Evolutionary conservation across 1,284 basidiomycete genomes (phyloP), one percentile per base, ranked within the genome.

Genomic region (Rhodotorula sp.): DNA sequence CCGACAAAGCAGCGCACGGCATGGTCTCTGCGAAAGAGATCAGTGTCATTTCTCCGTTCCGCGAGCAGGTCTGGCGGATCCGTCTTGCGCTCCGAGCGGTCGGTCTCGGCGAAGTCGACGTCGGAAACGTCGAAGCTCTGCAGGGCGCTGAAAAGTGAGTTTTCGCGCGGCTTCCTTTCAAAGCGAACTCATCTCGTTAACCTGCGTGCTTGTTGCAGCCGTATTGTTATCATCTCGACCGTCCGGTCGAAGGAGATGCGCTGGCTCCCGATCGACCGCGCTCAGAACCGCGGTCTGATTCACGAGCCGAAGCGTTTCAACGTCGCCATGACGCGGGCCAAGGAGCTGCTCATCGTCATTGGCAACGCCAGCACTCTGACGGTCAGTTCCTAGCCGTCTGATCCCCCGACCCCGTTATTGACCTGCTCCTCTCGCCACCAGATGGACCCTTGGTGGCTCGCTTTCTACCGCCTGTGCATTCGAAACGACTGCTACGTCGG

Each of bases 21-120:
- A 56, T 56, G 20, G 59, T 81, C 34, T 62, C 63, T 46, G 72
- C 77, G 18, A 69, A 69, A 15, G 80, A 83, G 31, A 81, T 84
- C 60, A 79, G 78, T 18, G 80, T 84, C 29, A 81, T 83, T 48
- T 78, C 79, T 1, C 82, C 82, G 5, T 83, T 80, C 78, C 67
- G 83, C 47, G 82, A 83, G 70, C 83, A 84, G 65, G 82, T 83
- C 0, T 83, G 82, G 82, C 73, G 80, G n/a, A 70, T 83, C 21
- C 81, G 83, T 65, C 68, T 80, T 2, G 74, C 75, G 6, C 74
- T 84, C 15, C 69, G 83, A 6, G 65, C 71, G n/a, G 57, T 65
- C 1, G 76, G 76, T 1, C 68, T 82, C 1, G 71, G 77, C 3
- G 79, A 78, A 5, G 80, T 84, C 3, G 73, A 82, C 59, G 81